Evolutionary conservation across 2,329 filamentous ascomycete species (phyloP).

Genomic region (Sordariomycetes sp.): DNA sequence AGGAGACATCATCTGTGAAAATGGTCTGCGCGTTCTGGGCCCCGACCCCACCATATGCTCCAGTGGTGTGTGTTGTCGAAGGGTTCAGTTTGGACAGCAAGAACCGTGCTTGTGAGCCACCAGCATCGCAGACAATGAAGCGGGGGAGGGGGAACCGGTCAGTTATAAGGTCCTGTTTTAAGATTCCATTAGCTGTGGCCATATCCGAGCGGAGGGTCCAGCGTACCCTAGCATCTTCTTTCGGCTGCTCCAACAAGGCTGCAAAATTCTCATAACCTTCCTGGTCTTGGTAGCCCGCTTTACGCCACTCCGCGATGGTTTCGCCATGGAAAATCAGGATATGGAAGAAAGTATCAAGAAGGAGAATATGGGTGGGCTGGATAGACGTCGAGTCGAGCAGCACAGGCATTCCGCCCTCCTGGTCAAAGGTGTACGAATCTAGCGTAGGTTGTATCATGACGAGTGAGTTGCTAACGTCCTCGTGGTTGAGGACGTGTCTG

Average conservation of each 20-base stretch:
- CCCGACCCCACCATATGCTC: constrained; percentile 78
- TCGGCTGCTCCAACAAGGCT: constrained; percentile 75
- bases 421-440: constrained; percentile 93
- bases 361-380: constrained; percentile 81
- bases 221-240: constrained; percentile 86
- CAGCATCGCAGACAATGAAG: constrained; percentile 98
- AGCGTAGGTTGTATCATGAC: constrained; percentile 98
- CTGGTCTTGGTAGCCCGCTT: constrained; percentile 94
- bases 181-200: constrained; percentile 11
- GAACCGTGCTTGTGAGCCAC: constrained; percentile 95
- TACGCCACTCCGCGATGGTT: constrained; percentile 95
- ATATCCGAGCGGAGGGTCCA: not conserved
- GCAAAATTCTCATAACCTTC: constrained; percentile 97
- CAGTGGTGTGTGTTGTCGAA: constrained; percentile 89
- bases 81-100: constrained; percentile 94
- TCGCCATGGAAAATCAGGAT: constrained; percentile 99
- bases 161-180: constrained; percentile 74
- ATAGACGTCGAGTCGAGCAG: constrained; percentile 93
- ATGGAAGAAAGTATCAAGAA: constrained; percentile 98
- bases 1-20: constrained; percentile 94
- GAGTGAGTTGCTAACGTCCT: constrained; percentile 91
- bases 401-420: constrained; percentile 87
- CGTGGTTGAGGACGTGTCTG: constrained; percentile 89
- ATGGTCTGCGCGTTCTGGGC: constrained; percentile 89
- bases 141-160: constrained; percentile 96